Base-by-base conservation (phyloP, 176 grass and related monocot genomes). In the Phragmites australis region DNA sequence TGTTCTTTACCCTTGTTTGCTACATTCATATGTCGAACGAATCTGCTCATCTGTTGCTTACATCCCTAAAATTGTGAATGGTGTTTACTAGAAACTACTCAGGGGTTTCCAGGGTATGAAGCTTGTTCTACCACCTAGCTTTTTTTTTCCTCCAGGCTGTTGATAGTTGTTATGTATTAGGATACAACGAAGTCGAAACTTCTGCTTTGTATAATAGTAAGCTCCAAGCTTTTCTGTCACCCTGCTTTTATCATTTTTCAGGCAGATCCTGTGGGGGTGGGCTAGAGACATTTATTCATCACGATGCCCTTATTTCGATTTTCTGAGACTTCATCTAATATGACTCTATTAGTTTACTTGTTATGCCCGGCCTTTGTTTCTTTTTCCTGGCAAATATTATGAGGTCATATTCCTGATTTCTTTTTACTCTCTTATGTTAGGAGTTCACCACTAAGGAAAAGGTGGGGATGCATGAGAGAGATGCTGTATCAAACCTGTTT, bases 361-460 rank as follows among this genome's bases (percentile, higher is more conserved):
- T 19, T 63, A 26, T 71, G 49, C 64, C 25, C 21, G 39, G 32
- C 6, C 65, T 55, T 26, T 51, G 23, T 56, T 45, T 82, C 65
- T 44, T 52, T 74, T 63, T 22, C 10, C n/a, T 54, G 26, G n/a
- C 58, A 74, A 32, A 47, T 50, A 43, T 73, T 74, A 23, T 67
- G 0, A 27, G 2, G 11, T 11, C 37, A 44, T 27, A 15, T 79
- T 79, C 37, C 23, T 84, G 61, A 61, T 69, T 46, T 84, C n/a
- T 16, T 88, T 69, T 76, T 52, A 21, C 76, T 84, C 27, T 52
- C 57, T 32, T 65, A 66, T 86, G 30, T 64, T 81, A 98, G 95
- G 92, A 94, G 22, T 98, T 98, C 77, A 80, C 85, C 70, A 77
- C 66, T 41, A 94, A 91, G 77, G 81, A 98, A 80, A 77, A 70